Conservation (phyloP, 2,329 filamentous ascomycete species). For the Aschersonia sp. region DNA sequence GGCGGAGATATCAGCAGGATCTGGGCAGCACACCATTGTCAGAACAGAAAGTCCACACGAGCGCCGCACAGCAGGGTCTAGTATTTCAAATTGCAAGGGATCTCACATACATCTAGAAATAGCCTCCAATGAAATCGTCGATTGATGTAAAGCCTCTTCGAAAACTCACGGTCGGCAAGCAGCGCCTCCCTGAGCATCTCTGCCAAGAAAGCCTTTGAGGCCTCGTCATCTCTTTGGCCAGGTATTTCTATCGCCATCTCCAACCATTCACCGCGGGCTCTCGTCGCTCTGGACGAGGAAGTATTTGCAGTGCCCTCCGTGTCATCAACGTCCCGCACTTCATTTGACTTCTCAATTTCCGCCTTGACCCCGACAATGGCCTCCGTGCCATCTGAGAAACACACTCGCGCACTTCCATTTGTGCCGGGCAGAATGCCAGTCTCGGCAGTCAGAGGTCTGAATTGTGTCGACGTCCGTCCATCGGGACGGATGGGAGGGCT, state of each 20-base stretch:
- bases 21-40: constrained; percentile 27
- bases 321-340: constrained; percentile 12
- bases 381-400: constrained; percentile 89
- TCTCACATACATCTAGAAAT: constrained; percentile 88
- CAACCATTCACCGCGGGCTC: constrained; percentile 56
- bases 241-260: constrained; percentile 88
- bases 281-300: constrained; percentile 17
- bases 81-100: neutral
- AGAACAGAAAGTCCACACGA: neutral
- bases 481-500: constrained; percentile 79
- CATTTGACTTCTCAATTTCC: constrained; percentile 65
- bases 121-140: constrained; percentile 88
- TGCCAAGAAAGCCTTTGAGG: constrained; percentile 71
- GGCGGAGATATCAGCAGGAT: constrained; percentile 87
- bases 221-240: constrained; percentile 80
- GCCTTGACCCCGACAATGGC: constrained; percentile 93
- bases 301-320: constrained; percentile 5
- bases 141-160: constrained; percentile 72
- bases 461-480: constrained; percentile 67
- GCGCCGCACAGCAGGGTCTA: neutral
- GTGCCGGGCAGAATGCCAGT: constrained; percentile 77
- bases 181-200: constrained; percentile 83
- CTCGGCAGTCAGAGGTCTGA: constrained; percentile 82
- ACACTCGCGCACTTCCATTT: constrained; percentile 85
- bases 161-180: constrained; percentile 55